Conservation (phyloP, 176 grass and related monocot genomes). For the Panicum miliaceum region DNA sequence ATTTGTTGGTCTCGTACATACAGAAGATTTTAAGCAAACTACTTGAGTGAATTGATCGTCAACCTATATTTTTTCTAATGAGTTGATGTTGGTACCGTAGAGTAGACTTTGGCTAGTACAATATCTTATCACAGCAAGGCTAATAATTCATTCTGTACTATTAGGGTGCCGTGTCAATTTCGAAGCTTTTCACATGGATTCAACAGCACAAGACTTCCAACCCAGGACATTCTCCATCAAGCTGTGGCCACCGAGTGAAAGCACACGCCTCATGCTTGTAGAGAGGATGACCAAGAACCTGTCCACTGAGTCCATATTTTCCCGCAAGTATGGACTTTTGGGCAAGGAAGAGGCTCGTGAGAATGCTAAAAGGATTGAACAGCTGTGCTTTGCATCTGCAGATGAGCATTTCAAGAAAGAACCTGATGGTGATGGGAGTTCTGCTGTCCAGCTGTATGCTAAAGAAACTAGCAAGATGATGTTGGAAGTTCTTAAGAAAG, state of each 20-base stretch:
- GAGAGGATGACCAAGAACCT: neutral
- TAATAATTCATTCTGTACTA: neutral
- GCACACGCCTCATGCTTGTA: neutral
- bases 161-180: neutral
- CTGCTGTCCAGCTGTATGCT: neutral
- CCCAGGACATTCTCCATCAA: constrained; percentile 4
- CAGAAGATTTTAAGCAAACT: too few relatives aligned
- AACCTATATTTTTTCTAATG: neutral
- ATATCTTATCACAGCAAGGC: neutral
- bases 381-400: neutral
- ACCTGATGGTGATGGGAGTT: neutral
- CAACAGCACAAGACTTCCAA: neutral
- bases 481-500: constrained; percentile 1
- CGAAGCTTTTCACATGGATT: neutral
- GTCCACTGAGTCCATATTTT: neutral
- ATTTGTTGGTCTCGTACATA: too few relatives aligned
- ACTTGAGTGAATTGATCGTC: too few relatives aligned
- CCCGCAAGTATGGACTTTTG: neutral
- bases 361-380: neutral
- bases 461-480: neutral
- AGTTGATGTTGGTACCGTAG: neutral
- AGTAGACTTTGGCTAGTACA: neutral
- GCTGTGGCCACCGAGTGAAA: constrained; percentile 1
- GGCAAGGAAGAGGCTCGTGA: neutral
- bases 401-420: neutral